Percentiles rank a stretch among this genome's conserved stretches.
Conservation (phyloP, 1,284 basidiomycete species). For the Ganoderma leucocontextum region DNA sequence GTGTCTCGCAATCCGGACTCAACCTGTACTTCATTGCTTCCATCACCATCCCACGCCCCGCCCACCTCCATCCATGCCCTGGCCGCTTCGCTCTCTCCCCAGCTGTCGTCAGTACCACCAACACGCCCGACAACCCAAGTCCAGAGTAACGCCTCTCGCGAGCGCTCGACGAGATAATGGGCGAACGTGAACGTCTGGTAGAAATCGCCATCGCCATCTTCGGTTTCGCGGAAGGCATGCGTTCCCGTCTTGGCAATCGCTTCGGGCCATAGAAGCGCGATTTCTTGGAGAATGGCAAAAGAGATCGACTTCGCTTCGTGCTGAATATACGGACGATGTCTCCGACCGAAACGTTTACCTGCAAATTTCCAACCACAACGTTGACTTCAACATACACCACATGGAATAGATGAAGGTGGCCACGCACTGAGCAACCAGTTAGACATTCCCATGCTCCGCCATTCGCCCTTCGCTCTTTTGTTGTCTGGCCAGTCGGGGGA, state of each 20-base stretch:
- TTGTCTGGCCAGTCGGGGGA: conserved; percentile 33
- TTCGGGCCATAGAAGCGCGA: conserved; percentile 39
- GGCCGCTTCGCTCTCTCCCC: conserved; percentile 38
- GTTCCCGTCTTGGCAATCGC: conserved; percentile 41
- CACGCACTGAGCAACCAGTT: conserved; percentile 40
- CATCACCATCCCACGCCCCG: conserved; percentile 31
- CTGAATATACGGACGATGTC: conserved; percentile 48
- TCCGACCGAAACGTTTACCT: conserved; percentile 48
- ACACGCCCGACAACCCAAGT: conserved; percentile 46
- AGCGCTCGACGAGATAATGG: conserved; percentile 50
- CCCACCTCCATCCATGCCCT: conserved; percentile 49
- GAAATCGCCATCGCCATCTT: conserved; percentile 41
- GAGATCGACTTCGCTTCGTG: conserved; percentile 49
- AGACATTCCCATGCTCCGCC: conserved; percentile 43
- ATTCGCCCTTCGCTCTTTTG: conserved; percentile 39
- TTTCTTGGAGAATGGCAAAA: conserved; percentile 43
- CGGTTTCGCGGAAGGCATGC: conserved; percentile 47
- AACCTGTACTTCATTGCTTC: conserved; percentile 24
- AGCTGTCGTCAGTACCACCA: conserved; percentile 43
- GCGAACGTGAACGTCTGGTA: conserved; percentile 46
- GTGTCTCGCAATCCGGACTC: conserved; percentile 31
- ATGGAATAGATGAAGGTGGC: background rate
- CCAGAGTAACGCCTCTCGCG: conserved; percentile 53
- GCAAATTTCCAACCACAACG: background rate
- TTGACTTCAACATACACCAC: background rate